Base-by-base conservation (phyloP, 2,329 filamentous ascomycete species). In the Diaporthe citriasiana region DNA sequence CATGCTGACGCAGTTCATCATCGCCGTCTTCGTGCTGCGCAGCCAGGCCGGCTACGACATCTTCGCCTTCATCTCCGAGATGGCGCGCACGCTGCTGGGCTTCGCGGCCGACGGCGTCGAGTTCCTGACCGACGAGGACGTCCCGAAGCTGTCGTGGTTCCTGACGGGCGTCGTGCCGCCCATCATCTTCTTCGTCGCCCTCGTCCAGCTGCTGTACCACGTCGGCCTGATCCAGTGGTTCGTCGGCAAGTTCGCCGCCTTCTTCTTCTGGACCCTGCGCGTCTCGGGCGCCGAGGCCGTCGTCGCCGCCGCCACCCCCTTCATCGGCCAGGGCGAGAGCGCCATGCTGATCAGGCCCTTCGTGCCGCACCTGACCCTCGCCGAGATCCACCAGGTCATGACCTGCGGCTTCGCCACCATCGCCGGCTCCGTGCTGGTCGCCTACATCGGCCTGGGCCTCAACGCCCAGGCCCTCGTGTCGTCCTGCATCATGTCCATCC, bases 401-500 rank as follows among this genome's bases (percentile, higher is more conserved):
- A 94, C 93, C 71, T 97, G 93, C 77, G 95, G 95, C 76, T 97
- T 97, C 79, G 95, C 95, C 33, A 98, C 95, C 60, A 98, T 98
- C 79, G 94, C 95, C 17, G 95, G 95, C 75, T 95, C 92, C 79
- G 94, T 97, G 17, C 86, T 98, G 50, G 93, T 97, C 38, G 94
- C 93, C 19, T 98, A 97, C 83, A 95, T 98, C 76, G 86, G 88
- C 38, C 91, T 98, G 79, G 95, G 95, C 53, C 88, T 98, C 72
- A 97, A 95, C 82, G 87, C 94, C 0, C 93, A 97, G 82, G 95
- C 94, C 4, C 87, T 98, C 60, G 93, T 98, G 38, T 97, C 94
- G 2, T 95, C 94, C 10, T 98, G 95, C 81, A 95, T 98, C 82
- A 98, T 98, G 95, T 95, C 93, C 79, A 98, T 98, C 77, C 95